A percentile compares a stretch with the other conserved stretches of the same genome.
These are phyloP conservation scores for Cardiospermum halicacabum DNA, from an alignment of 345 rosid genomes.

Conservation along the genomic window DNA sequence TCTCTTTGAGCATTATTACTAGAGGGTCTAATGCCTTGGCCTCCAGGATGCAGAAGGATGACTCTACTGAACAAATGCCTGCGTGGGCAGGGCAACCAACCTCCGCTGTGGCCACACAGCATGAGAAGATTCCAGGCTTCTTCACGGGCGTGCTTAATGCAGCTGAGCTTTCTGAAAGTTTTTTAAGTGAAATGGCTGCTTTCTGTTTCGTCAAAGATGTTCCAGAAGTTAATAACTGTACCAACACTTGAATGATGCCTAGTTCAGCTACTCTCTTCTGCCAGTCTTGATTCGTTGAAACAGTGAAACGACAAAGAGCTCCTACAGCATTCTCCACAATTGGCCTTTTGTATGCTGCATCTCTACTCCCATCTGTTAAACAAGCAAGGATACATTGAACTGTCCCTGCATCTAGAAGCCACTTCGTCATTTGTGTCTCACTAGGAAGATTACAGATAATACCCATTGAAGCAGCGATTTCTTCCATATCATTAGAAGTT, in stretches of 20 bases:
- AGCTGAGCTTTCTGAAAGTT: constrained; percentile 28
- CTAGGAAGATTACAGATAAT: constrained; percentile 23
- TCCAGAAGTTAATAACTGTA: constrained; percentile 21
- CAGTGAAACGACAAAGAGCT: constrained; percentile 27
- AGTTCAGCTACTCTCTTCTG: constrained; percentile 21
- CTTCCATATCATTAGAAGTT: constrained; percentile 17
- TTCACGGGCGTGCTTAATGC: constrained; percentile 17
- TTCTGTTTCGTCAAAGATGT: constrained; percentile 21
- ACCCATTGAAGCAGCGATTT: constrained; percentile 19
- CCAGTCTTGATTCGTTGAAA: constrained; percentile 22
- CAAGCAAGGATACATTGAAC: constrained; percentile 17
- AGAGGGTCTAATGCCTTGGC: constrained; percentile 23
- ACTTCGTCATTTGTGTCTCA: constrained; percentile 15
- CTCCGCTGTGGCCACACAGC: constrained; percentile 18
- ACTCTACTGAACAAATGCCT: constrained; percentile 24
- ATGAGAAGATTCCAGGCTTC: constrained; percentile 5
- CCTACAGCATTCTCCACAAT: constrained; percentile 19
- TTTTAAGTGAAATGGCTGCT: constrained; percentile 27
- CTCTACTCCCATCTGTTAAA: constrained; percentile 12
- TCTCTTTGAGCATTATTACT: constrained; percentile 21
- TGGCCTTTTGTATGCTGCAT: constrained; percentile 7
- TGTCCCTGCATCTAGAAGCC: constrained; percentile 25
- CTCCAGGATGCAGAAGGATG: constrained; percentile 27
- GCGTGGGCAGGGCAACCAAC: constrained; percentile 23
- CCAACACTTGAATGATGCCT: constrained; percentile 15